These are phyloP conservation scores for Tolypocladium album DNA, from an alignment of 2,329 filamentous ascomycete species.

Conservation along the genomic window DNA sequence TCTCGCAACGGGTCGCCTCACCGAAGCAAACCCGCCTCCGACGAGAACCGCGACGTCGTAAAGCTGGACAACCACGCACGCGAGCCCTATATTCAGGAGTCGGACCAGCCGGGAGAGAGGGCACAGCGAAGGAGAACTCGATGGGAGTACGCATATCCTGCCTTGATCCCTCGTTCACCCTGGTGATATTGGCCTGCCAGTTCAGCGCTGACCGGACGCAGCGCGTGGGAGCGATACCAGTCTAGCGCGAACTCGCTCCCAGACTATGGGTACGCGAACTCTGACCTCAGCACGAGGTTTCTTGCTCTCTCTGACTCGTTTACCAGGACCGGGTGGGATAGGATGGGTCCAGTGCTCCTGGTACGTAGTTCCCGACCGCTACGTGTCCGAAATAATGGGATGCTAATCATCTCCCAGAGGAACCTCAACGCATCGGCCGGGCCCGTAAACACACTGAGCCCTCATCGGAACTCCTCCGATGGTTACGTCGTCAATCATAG, in stretches of 20 bases:
- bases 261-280: slow-evolving; percentile 27
- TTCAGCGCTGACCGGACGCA: slow-evolving; percentile 7
- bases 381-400: background rate
- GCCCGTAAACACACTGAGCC: slow-evolving; percentile 4
- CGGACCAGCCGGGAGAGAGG: slow-evolving; percentile 1
- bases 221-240: slow-evolving; percentile 22
- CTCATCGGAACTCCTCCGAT: background rate
- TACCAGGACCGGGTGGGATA: background rate
- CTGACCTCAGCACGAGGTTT: background rate
- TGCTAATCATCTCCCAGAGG: background rate
- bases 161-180: background rate
- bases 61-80: slow-evolving; percentile 16
- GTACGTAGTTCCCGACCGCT: background rate
- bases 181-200: background rate
- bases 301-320: background rate
- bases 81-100: slow-evolving; percentile 1
- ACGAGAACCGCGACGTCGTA: slow-evolving; percentile 3
- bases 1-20: background rate
- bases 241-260: slow-evolving; percentile 27
- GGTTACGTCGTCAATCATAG: background rate
- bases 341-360: background rate
- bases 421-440: background rate
- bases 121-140: slow-evolving; percentile 10
- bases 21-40: background rate
- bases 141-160: slow-evolving; percentile 19